Percentiles rank a stretch among this genome's conserved stretches.
Conservation (phyloP, 768 basidiomycete genomes). For the Calocybe gangraenosa region DNA sequence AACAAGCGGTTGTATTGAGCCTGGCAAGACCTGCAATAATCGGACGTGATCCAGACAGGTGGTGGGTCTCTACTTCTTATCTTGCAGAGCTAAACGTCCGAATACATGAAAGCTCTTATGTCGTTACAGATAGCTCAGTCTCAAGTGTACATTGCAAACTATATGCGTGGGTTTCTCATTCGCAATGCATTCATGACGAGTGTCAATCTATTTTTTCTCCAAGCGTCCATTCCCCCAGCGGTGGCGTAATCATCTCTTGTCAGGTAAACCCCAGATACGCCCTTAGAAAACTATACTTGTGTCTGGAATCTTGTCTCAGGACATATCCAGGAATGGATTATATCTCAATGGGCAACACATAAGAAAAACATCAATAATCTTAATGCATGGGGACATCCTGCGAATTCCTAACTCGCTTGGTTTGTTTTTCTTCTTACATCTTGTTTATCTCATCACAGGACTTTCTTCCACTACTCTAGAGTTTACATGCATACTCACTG, state of each 20-base stretch:
- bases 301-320: conserved; percentile 34
- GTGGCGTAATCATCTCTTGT: conserved; percentile 75
- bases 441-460: not conserved
- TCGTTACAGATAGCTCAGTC: conserved; percentile 56
- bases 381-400: conserved; percentile 74
- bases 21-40: conserved; percentile 63
- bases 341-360: conserved; percentile 67
- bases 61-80: conserved; percentile 35
- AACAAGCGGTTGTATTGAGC: conserved; percentile 53
- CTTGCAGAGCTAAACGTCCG: not conserved
- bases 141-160: conserved; percentile 74
- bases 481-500: conserved; percentile 62
- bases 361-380: conserved; percentile 60
- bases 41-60: conserved; percentile 66
- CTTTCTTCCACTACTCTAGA: conserved; percentile 35
- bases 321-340: conserved; percentile 74
- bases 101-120: conserved; percentile 48
- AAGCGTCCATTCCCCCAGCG: conserved; percentile 67
- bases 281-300: not conserved
- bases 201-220: conserved; percentile 1
- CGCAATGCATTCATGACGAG: not conserved
- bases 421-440: conserved; percentile 19
- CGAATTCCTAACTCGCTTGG: conserved; percentile 66
- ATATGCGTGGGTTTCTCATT: conserved; percentile 60
- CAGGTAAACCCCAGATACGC: conserved; percentile 40